Percentiles rank a stretch among this genome's conserved stretches.
Conservation (phyloP, 1,284 basidiomycete species). For the Clitocybe nebularis region DNA sequence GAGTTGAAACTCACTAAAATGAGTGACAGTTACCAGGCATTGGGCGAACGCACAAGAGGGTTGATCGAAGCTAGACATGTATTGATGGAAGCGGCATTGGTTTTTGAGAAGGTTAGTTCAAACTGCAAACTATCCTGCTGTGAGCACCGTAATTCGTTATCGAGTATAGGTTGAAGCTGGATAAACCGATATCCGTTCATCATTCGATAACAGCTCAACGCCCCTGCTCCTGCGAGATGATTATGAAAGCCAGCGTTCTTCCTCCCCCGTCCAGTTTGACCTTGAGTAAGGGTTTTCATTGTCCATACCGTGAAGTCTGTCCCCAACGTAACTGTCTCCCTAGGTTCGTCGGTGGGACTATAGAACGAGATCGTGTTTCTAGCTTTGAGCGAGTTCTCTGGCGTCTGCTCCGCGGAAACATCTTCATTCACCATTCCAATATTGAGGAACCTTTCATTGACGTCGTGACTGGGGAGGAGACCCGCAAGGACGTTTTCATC, state of each 20-base stretch:
- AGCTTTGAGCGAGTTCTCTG: conserved; percentile 98
- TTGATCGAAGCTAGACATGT: conserved; percentile 93
- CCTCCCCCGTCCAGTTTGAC: conserved; percentile 67
- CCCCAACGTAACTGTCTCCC: too few relatives aligned
- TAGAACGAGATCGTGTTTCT: conserved; percentile 88
- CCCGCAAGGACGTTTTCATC: conserved; percentile 98
- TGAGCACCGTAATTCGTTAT: not conserved
- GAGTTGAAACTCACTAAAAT: conserved; percentile 86
- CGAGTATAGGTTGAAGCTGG: conserved; percentile 68
- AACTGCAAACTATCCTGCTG: not conserved
- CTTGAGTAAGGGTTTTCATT: conserved; percentile 65
- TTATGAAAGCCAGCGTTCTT: conserved; percentile 64
- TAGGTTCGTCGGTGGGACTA: conserved; percentile 94
- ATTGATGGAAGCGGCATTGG: conserved; percentile 91
- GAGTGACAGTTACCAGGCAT: conserved; percentile 90
- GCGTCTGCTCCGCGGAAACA: conserved; percentile 96
- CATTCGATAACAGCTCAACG: conserved; percentile 90
- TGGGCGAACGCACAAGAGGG: conserved; percentile 86
- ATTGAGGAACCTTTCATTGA: conserved; percentile 93
- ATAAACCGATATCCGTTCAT: conserved; percentile 77
- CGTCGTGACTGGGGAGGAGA: conserved; percentile 75
- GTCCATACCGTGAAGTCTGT: too few relatives aligned
- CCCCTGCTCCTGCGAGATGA: conserved; percentile 92
- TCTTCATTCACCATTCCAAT: conserved; percentile 99
- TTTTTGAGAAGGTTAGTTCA: conserved; percentile 79